A percentile compares a stretch with the other conserved stretches of the same genome.
Conservation (phyloP, 805 yeast genomes). For the Cyberlindnera galapagoensis region DNA sequence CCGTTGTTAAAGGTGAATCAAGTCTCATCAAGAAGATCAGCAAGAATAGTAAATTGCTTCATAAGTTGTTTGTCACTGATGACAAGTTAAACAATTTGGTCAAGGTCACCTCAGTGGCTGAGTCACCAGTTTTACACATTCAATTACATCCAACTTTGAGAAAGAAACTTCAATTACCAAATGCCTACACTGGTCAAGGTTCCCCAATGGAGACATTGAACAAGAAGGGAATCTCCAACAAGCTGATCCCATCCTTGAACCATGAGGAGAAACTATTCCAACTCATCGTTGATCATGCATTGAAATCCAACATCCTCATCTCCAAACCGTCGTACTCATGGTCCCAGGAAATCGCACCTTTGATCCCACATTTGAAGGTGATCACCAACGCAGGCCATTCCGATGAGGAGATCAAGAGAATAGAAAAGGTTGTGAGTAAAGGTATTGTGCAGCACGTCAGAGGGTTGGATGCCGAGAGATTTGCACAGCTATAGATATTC, state of each 20-base stretch:
- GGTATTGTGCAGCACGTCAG: conserved; percentile 5
- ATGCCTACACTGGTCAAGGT: conserved; percentile 24
- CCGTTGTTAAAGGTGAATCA: conserved; percentile 35
- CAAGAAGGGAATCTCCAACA: conserved; percentile 26
- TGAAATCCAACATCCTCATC: conserved; percentile 50
- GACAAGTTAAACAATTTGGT: conserved; percentile 31
- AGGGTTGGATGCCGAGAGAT: conserved; percentile 6
- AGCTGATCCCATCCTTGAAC: conserved; percentile 30
- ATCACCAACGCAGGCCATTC: conserved; percentile 41
- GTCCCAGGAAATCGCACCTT: conserved; percentile 69
- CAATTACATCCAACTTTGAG: conserved; percentile 45
- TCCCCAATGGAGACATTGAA: conserved; percentile 22
- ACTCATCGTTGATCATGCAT: conserved; percentile 51
- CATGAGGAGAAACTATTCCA: conserved; percentile 59
- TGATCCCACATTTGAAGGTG: conserved; percentile 54
- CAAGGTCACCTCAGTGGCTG: conserved; percentile 46
- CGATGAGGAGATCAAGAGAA: conserved; percentile 36
- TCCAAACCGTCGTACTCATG: conserved; percentile 58
- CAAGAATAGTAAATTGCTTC: conserved; percentile 32
- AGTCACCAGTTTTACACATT: conserved; percentile 68
- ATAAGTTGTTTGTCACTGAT: conserved; percentile 36
- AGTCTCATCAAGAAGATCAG: conserved; percentile 30
- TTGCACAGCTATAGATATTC: too few species aligned
- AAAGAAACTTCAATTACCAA: conserved; percentile 39
- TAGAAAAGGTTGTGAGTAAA: conserved; percentile 32